Percentiles rank a stretch among this genome's conserved stretches.
Conservation (phyloP, 768 basidiomycete genomes). For the Mycena albidolilacea region DNA sequence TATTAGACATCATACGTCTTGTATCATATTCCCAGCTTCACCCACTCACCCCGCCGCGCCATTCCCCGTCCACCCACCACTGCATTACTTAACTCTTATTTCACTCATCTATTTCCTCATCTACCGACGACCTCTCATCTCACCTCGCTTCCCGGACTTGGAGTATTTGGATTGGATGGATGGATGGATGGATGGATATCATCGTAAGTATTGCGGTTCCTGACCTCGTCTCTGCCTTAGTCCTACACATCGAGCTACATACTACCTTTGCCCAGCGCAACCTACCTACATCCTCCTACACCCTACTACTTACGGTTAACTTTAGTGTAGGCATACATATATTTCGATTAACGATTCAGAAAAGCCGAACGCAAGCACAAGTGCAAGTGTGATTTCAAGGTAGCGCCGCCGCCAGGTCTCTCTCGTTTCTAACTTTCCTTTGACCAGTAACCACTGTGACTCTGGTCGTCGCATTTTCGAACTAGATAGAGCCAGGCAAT, state of each 20-base stretch:
- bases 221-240: no score
- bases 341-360: constrained; percentile 3
- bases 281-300: constrained; percentile 9
- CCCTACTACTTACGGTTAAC: constrained; percentile 31
- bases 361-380: no score
- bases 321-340: constrained; percentile 33
- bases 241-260: background rate
- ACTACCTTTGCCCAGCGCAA: constrained; percentile 12
- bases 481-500: no score
- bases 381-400: no score
- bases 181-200: constrained; percentile 7
- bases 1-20: constrained; percentile 48
- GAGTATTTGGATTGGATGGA: constrained; percentile 16
- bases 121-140: no score
- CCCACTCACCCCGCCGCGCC: constrained; percentile 32
- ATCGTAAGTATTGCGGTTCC: background rate
- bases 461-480: no score
- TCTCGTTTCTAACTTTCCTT: no score
- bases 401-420: no score
- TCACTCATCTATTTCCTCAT: no score
- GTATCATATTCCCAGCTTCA: constrained; percentile 38
- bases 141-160: constrained; percentile 21
- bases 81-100: constrained; percentile 26
- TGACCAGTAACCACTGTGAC: no score
- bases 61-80: constrained; percentile 16